phyloP scores from a whole-genome alignment of 306 rosid species.

The Fagus sylvatica region DNA sequence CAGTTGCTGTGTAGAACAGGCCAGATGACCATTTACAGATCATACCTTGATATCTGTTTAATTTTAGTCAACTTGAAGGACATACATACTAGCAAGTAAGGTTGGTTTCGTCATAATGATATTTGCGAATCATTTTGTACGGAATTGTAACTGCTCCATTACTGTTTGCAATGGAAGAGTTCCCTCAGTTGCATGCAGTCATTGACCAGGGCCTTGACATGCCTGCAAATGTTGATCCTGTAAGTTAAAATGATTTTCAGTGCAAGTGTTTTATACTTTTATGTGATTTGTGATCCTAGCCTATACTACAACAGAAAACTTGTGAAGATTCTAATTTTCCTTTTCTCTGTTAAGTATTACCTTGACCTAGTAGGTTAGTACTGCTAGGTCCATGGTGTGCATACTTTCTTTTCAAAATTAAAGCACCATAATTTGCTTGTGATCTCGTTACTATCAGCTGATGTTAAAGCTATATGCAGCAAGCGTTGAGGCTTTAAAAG shows the following conservation, averaged over 20 bases:
- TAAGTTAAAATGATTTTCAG: constrained; percentile 42
- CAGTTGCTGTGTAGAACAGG: neutral
- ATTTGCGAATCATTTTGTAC: constrained; percentile 39
- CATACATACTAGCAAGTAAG: neutral
- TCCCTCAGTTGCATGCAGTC: constrained; percentile 68
- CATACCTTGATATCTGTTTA: neutral
- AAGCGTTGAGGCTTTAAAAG: too few relatives aligned
- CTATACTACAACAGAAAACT: neutral
- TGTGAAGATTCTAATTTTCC: neutral
- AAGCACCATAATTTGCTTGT: neutral
- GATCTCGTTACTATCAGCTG: neutral
- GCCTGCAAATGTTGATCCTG: constrained; percentile 66
- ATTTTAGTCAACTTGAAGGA: neutral
- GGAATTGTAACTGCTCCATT: constrained; percentile 92
- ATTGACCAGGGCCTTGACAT: constrained; percentile 74
- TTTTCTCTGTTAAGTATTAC: neutral
- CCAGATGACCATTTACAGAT: neutral
- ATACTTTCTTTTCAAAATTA: too few relatives aligned
- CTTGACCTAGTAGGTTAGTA: too few relatives aligned
- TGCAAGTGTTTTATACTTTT: neutral
- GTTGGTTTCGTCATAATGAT: neutral
- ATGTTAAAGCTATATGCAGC: too few relatives aligned
- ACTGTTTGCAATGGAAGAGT: constrained; percentile 94
- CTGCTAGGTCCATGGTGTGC: too few relatives aligned
- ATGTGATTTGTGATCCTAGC: constrained; percentile 10